Evolutionary conservation across 176 grass and related monocot genomes (phyloP).

Genomic region (Leersia perrieri): DNA sequence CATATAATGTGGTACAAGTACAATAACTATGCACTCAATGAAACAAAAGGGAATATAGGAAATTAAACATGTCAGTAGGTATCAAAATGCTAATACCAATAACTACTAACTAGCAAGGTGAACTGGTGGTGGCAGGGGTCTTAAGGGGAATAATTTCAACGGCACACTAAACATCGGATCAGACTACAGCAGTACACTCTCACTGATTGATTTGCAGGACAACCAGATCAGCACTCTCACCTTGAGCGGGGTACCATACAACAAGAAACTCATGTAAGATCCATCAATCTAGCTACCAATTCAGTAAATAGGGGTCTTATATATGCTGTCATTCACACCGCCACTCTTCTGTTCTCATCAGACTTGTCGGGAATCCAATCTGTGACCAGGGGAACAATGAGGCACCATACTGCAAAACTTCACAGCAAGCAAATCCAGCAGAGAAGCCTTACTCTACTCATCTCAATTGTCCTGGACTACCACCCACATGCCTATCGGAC

Average conservation of each 20-base stretch:
- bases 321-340: neutral
- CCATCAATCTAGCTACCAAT: neutral
- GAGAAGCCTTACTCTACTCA: conserved; percentile 38
- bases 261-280: conserved; percentile 53
- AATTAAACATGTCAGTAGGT: neutral
- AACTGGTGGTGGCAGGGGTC: conserved; percentile 40
- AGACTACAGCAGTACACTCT: conserved; percentile 48
- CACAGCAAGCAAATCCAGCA: conserved; percentile 12
- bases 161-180: conserved; percentile 57
- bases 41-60: neutral
- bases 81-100: too few relatives aligned
- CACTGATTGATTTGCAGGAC: conserved; percentile 64
- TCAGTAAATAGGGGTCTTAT: neutral
- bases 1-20: neutral
- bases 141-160: conserved; percentile 60
- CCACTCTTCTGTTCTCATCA: neutral
- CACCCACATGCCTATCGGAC: conserved; percentile 26
- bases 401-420: neutral
- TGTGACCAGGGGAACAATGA: conserved; percentile 27
- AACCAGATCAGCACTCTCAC: conserved; percentile 38
- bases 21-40: neutral
- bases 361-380: conserved; percentile 59
- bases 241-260: conserved; percentile 32
- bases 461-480: conserved; percentile 32
- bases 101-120: neutral